These are phyloP conservation scores for Ambrosia hybrid DNA, from an alignment of 140 eudicot genomes.

Conservation along the genomic window DNA sequence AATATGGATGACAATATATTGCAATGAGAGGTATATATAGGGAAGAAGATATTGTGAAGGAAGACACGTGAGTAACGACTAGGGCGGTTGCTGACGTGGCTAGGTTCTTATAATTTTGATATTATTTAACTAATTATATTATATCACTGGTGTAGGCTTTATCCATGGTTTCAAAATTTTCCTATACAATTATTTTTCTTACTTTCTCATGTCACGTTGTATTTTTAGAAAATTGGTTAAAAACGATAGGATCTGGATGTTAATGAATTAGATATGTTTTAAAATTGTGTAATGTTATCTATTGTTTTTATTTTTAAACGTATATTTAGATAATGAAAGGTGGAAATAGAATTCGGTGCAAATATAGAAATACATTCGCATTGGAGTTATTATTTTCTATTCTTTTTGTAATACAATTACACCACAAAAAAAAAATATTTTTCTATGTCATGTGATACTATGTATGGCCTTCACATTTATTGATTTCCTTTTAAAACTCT, in stretches of 20 bases:
- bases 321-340: background rate
- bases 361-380: too few relatives aligned
- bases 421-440: too few relatives aligned
- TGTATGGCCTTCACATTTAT: too few relatives aligned
- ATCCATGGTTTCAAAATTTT: background rate
- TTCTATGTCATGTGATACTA: too few relatives aligned
- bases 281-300: too few relatives aligned
- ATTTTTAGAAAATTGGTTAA: too few relatives aligned
- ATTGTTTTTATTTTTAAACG: too few relatives aligned
- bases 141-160: background rate
- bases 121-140: background rate
- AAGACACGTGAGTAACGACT: slow-evolving; percentile 22
- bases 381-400: too few relatives aligned
- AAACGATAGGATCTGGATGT: background rate
- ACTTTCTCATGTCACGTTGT: background rate
- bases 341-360: background rate
- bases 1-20: background rate
- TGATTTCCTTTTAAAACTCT: too few relatives aligned
- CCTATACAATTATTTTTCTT: too few relatives aligned
- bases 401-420: too few relatives aligned
- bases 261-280: background rate
- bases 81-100: slow-evolving; percentile 2
- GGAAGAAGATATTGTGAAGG: background rate
- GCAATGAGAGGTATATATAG: slow-evolving; percentile 22
- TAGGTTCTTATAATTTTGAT: background rate